Evolutionary conservation across 129 eudicot genomes (phyloP).

Genomic region (Centrapalus pauciflorus): DNA sequence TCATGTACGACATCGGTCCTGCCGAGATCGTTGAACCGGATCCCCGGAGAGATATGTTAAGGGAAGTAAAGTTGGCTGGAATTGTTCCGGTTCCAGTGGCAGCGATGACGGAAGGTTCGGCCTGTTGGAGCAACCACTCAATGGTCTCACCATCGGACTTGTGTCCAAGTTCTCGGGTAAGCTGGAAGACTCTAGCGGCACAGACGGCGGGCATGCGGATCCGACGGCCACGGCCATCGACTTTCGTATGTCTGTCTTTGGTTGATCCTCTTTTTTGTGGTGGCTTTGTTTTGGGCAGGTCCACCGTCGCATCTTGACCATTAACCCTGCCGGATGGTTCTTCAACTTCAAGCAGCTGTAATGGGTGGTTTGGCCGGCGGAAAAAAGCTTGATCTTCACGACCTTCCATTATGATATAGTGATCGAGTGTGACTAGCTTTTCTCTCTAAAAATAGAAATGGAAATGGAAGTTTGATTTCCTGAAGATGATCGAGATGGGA

Average conservation of each 20-base stretch:
- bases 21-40: slow-evolving; percentile 58
- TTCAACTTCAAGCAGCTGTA: slow-evolving; percentile 35
- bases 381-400: slow-evolving; percentile 9
- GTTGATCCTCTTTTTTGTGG: slow-evolving; percentile 43
- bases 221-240: slow-evolving; percentile 52
- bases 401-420: neutral
- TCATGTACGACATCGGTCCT: slow-evolving; percentile 22
- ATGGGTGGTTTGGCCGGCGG: slow-evolving; percentile 34
- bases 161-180: slow-evolving; percentile 43
- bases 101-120: slow-evolving; percentile 72
- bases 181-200: slow-evolving; percentile 77
- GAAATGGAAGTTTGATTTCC: neutral
- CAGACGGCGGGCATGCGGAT: slow-evolving; percentile 77
- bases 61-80: slow-evolving; percentile 61
- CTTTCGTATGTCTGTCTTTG: slow-evolving; percentile 44
- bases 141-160: slow-evolving; percentile 23
- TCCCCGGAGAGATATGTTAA: slow-evolving; percentile 51
- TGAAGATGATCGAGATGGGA: neutral
- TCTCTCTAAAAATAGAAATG: neutral
- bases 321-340: neutral
- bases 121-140: slow-evolving; percentile 54
- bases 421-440: neutral
- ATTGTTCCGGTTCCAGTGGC: slow-evolving; percentile 82
- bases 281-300: slow-evolving; percentile 31
- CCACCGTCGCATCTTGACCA: slow-evolving; percentile 17